phyloP scores from a whole-genome alignment of 257 asterid species.

The Solanum corneliomulleri region DNA sequence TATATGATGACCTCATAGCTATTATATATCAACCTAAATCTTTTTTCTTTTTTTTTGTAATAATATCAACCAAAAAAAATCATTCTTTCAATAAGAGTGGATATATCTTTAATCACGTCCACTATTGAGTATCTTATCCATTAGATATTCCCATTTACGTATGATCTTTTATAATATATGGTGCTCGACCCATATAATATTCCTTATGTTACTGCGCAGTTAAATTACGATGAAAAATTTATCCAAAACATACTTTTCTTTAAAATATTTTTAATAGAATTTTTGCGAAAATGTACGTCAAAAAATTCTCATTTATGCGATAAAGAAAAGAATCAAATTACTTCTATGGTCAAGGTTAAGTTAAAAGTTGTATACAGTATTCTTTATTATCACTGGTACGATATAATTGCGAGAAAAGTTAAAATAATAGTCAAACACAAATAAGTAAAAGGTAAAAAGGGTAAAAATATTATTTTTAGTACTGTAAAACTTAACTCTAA shows the following conservation, averaged over 20 bases:
- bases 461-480: not conserved
- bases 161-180: not conserved
- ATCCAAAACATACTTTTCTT: not conserved
- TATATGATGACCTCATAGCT: not conserved
- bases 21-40: not conserved
- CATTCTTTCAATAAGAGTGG: conserved; percentile 5
- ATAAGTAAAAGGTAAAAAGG: not conserved
- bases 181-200: not conserved
- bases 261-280: not conserved
- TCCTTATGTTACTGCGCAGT: not conserved
- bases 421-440: not conserved
- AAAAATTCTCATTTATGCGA: not conserved
- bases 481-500: not conserved
- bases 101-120: conserved; percentile 19
- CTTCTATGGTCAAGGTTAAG: not conserved
- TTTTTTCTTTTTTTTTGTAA: not conserved
- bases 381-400: not conserved
- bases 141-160: not conserved
- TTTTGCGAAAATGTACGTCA: not conserved
- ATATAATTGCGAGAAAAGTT: not conserved
- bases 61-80: not conserved
- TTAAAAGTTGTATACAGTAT: not conserved
- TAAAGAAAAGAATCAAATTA: not conserved
- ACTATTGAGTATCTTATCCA: conserved; percentile 3
- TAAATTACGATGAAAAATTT: not conserved